phyloP scores from a whole-genome alignment of 2,329 filamentous ascomycete species.

The Calonectria hongkongensis region DNA sequence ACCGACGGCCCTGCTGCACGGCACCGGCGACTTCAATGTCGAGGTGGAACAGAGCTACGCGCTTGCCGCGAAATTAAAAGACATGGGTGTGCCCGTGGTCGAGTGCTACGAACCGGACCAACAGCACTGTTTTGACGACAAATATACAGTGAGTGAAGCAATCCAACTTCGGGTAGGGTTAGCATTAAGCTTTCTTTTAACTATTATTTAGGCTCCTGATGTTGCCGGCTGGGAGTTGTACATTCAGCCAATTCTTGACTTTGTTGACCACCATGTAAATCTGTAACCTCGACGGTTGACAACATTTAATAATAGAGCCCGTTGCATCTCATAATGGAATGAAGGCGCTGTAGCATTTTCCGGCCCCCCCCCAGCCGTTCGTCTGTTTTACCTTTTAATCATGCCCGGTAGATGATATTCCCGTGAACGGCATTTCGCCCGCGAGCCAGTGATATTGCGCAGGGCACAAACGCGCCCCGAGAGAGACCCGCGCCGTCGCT shows the following conservation, averaged over 20 bases:
- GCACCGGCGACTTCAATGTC: not conserved
- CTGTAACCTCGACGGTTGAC: not conserved
- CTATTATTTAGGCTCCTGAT: constrained; percentile 5
- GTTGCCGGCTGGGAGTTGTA: constrained; percentile 15
- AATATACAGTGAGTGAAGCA: not conserved
- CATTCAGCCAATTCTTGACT: constrained; percentile 27
- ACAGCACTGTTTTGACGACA: constrained; percentile 16
- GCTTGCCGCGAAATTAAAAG: constrained; percentile 12
- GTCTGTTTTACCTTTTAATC: too few relatives aligned
- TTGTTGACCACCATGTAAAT: constrained; percentile 14
- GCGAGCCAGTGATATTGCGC: constrained; percentile 9
- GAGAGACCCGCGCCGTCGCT: not conserved
- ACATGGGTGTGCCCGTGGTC: constrained; percentile 9
- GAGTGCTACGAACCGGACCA: constrained; percentile 9
- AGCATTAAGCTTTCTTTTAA: not conserved
- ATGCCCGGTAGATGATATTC: constrained; percentile 4
- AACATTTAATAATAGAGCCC: too few relatives aligned
- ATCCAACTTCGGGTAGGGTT: not conserved
- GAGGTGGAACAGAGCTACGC: constrained; percentile 15
- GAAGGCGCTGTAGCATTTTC: too few relatives aligned
- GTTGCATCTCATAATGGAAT: too few relatives aligned
- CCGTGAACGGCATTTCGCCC: not conserved
- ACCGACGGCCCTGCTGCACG: constrained; percentile 21
- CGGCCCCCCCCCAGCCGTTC: too few relatives aligned
- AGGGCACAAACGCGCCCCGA: not conserved